phyloP scores from a whole-genome alignment of 2,329 filamentous ascomycete genomes.

The Atkinsonella texensis region DNA sequence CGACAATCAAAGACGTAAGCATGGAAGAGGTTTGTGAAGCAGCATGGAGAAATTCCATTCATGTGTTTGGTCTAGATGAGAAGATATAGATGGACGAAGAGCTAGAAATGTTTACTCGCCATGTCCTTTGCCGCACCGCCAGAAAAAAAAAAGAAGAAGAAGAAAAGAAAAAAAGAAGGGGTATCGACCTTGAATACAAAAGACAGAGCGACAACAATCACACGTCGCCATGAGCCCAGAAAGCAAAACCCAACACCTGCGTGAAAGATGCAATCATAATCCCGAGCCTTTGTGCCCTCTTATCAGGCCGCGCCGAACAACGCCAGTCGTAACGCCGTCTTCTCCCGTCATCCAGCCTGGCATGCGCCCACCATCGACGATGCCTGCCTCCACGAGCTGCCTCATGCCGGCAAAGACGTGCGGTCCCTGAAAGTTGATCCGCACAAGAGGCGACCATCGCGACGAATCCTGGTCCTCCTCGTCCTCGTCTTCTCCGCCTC shows the following conservation, averaged over 20 bases:
- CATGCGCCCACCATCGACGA: conserved; percentile 66
- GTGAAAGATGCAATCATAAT: conserved; percentile 22
- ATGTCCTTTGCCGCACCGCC: neutral
- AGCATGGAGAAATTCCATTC: conserved; percentile 70
- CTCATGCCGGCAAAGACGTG: conserved; percentile 76
- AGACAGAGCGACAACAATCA: conserved; percentile 5
- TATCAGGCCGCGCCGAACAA: conserved; percentile 56
- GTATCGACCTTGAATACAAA: conserved; percentile 15
- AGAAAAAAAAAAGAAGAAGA: too few relatives aligned
- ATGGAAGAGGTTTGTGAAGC: conserved; percentile 78
- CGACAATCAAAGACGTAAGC: conserved; percentile 66
- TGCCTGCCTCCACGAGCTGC: conserved; percentile 63
- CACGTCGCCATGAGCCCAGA: conserved; percentile 7
- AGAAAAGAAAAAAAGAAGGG: conserved; percentile 4
- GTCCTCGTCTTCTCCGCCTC: conserved; percentile 12
- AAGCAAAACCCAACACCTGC: conserved; percentile 2
- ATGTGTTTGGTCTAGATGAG: conserved; percentile 59
- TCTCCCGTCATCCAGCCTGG: conserved; percentile 89
- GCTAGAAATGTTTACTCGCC: neutral
- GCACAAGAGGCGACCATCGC: conserved; percentile 29
- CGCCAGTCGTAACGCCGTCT: conserved; percentile 63
- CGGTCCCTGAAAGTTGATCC: conserved; percentile 58
- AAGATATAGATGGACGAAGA: conserved; percentile 8
- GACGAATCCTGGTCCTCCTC: conserved; percentile 16
- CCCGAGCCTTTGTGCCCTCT: conserved; percentile 44